Conservation (phyloP, 306 rosid species). For the Gillenia trifoliata region DNA sequence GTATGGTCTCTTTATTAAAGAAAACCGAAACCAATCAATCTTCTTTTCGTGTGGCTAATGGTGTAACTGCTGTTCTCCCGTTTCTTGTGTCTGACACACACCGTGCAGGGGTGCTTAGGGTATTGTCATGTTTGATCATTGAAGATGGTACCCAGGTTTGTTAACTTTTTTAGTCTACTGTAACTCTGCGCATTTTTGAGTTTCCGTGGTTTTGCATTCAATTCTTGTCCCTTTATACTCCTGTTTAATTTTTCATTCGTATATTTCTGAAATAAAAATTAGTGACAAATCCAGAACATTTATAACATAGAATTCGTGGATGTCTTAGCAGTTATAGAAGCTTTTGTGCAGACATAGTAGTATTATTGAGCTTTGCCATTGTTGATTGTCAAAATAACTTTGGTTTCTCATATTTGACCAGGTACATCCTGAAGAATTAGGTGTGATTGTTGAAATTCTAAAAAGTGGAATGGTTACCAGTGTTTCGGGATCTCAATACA, state of each 20-base stretch:
- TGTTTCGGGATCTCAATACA: slow-evolving; percentile 77
- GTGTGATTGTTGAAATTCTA: slow-evolving; percentile 78
- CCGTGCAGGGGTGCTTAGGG: slow-evolving; percentile 86
- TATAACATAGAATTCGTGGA: background rate
- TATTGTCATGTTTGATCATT: slow-evolving; percentile 79
- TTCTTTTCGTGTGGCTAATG: slow-evolving; percentile 79
- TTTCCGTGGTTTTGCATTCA: background rate
- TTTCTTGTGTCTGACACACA: slow-evolving; percentile 78
- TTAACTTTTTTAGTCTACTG: slow-evolving; percentile 3
- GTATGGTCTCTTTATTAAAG: slow-evolving; percentile 85
- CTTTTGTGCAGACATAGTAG: background rate
- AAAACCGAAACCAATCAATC: slow-evolving; percentile 88
- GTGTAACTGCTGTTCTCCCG: slow-evolving; percentile 75
- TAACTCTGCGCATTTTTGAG: background rate
- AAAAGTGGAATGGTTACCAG: slow-evolving; percentile 95
- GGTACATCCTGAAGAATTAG: slow-evolving; percentile 95
- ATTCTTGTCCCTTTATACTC: background rate
- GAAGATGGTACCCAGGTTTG: slow-evolving; percentile 89
- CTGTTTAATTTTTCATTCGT: background rate
- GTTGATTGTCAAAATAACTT: slow-evolving; percentile 22
- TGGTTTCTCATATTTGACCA: slow-evolving; percentile 31
- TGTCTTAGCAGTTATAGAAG: background rate
- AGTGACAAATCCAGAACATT: background rate
- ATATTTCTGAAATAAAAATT: background rate
- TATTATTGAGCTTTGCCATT: slow-evolving; percentile 7